Percentiles rank a stretch among this genome's conserved stretches.
Conservation (phyloP, 1,284 basidiomycete genomes). For the Ustilago shanxiensis region DNA sequence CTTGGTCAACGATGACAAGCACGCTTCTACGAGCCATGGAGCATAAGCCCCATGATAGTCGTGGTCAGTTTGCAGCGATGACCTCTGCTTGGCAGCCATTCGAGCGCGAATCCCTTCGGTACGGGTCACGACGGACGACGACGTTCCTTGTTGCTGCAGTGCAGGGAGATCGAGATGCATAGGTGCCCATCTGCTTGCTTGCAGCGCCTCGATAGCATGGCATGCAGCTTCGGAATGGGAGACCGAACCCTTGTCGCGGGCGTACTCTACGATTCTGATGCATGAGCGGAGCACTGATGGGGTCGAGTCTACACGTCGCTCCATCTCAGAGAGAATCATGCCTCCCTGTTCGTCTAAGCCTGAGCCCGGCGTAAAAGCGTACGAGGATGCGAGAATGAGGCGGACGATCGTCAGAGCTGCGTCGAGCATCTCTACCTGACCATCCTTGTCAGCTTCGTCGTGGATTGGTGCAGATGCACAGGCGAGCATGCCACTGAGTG, state of each 20-base stretch:
- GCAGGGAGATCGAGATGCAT: slow-evolving; percentile 23
- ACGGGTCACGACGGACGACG: slow-evolving; percentile 4
- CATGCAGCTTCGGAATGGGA: slow-evolving; percentile 21
- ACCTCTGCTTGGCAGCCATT: slow-evolving; percentile 21
- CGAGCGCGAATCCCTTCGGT: slow-evolving; percentile 36
- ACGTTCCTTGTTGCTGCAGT: slow-evolving; percentile 19
- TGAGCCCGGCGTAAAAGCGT: slow-evolving; percentile 27
- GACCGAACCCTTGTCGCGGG: slow-evolving; percentile 13
- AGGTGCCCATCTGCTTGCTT: slow-evolving; percentile 33
- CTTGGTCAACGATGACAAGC: slow-evolving; percentile 15
- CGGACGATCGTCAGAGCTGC: slow-evolving; percentile 40
- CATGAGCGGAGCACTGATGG: slow-evolving; percentile 39
- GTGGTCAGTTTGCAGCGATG: slow-evolving; percentile 15
- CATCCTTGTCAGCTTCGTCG: slow-evolving; percentile 7
- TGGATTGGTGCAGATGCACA: not conserved
- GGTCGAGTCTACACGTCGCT: slow-evolving; percentile 33
- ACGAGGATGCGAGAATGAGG: slow-evolving; percentile 35
- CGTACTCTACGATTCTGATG: slow-evolving; percentile 25
- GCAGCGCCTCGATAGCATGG: slow-evolving; percentile 33
- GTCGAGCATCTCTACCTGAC: slow-evolving; percentile 34
- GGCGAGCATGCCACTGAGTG: slow-evolving; percentile 39
- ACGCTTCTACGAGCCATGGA: slow-evolving; percentile 39
- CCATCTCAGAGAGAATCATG: slow-evolving; percentile 40
- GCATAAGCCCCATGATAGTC: slow-evolving; percentile 31
- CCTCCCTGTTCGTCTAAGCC: slow-evolving; percentile 29